phyloP scores from a whole-genome alignment of 306 rosid species.

The Canavalia gladiata region DNA sequence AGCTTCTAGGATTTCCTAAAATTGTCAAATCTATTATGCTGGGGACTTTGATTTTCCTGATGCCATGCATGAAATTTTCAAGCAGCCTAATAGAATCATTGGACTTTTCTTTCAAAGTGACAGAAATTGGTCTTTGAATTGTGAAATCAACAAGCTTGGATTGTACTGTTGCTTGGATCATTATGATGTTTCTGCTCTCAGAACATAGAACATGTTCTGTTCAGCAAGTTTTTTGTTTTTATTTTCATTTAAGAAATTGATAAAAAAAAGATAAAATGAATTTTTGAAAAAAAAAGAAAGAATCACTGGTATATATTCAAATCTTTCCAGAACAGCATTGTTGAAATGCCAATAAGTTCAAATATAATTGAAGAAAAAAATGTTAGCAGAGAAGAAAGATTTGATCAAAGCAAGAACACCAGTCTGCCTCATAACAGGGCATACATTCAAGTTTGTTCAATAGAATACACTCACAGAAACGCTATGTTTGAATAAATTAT shows the following conservation, averaged over 20 bases:
- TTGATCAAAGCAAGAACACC: slow-evolving; percentile 9
- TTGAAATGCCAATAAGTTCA: slow-evolving; percentile 10
- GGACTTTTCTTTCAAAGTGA: slow-evolving; percentile 13
- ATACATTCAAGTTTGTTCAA: slow-evolving; percentile 32
- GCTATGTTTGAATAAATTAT: not conserved
- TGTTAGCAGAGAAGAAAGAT: not conserved
- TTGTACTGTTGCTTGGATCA: not conserved
- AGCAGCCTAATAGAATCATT: not conserved
- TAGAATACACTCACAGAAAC: slow-evolving; percentile 28
- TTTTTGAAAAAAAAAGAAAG: not conserved
- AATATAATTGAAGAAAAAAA: slow-evolving; percentile 32
- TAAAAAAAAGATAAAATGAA: not conserved
- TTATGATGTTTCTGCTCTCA: not conserved
- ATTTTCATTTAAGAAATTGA: not conserved
- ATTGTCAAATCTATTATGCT: not conserved
- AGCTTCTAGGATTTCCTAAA: slow-evolving; percentile 1
- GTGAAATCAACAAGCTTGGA: not conserved
- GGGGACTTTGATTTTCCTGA: not conserved
- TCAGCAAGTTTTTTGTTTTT: not conserved
- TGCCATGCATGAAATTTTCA: not conserved
- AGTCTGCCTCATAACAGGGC: slow-evolving; percentile 1
- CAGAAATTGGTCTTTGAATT: not conserved
- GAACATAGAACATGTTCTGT: not conserved
- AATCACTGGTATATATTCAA: too few species aligned
- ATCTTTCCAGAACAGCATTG: not conserved